phyloP scores from a whole-genome alignment of 2,329 filamentous ascomycete species.

The Pseudogymnoascus verrucosus region DNA sequence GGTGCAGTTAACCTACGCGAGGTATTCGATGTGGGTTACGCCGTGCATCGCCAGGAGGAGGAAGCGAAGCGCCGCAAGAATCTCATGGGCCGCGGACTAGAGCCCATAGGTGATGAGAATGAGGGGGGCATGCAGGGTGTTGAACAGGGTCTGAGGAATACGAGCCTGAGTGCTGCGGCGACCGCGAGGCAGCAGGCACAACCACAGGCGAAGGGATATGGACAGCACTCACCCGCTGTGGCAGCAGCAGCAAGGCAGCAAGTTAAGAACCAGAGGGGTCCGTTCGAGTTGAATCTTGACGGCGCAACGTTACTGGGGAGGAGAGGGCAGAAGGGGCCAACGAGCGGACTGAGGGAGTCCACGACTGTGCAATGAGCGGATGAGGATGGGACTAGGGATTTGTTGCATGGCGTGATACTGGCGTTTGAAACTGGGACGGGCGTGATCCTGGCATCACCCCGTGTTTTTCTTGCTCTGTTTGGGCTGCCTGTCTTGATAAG shows the following conservation, averaged over 20 bases:
- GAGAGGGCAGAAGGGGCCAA: slow-evolving; percentile 41
- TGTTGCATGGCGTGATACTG: not conserved
- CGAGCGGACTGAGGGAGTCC: slow-evolving; percentile 24
- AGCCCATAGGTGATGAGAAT: slow-evolving; percentile 55
- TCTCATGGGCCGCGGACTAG: slow-evolving; percentile 57
- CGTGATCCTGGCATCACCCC: not conserved
- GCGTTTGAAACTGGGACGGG: not conserved
- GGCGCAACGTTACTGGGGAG: slow-evolving; percentile 84
- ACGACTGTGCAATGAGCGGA: slow-evolving; percentile 21
- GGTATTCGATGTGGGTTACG: slow-evolving; percentile 97
- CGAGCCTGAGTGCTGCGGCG: slow-evolving; percentile 62
- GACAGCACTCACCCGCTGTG: slow-evolving; percentile 78
- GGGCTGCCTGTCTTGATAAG: not conserved
- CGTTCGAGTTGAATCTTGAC: slow-evolving; percentile 86
- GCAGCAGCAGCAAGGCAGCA: slow-evolving; percentile 77
- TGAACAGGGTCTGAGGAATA: slow-evolving; percentile 79
- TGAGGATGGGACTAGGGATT: slow-evolving; percentile 3
- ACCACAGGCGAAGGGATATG: slow-evolving; percentile 57
- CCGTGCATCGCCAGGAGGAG: slow-evolving; percentile 93
- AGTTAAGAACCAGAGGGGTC: slow-evolving; percentile 64
- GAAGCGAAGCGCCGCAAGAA: slow-evolving; percentile 88
- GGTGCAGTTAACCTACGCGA: slow-evolving; percentile 92
- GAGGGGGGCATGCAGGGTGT: slow-evolving; percentile 61
- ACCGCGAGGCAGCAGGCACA: slow-evolving; percentile 44
- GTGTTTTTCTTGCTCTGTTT: not conserved